phyloP scores from a whole-genome alignment of 306 rosid genomes.

The Luffa acutangula region DNA sequence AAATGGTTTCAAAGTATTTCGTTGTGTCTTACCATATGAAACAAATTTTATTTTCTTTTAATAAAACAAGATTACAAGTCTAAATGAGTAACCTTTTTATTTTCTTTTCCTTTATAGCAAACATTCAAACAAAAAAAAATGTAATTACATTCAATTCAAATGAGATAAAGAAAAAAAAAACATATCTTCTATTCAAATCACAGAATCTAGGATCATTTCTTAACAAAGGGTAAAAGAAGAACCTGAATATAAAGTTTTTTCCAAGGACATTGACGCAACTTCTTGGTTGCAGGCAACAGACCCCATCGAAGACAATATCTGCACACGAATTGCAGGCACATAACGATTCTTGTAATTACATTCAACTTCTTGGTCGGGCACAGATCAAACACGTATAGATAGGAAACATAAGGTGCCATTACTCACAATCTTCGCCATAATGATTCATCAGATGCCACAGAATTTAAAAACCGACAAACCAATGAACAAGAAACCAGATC shows the following conservation, averaged over 20 bases:
- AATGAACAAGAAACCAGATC: slow-evolving; percentile 75
- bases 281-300: slow-evolving; percentile 48
- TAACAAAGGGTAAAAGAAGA: not conserved
- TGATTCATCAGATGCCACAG: slow-evolving; percentile 85
- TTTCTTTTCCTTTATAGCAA: not conserved
- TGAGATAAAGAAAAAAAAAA: not conserved
- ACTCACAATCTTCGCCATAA: slow-evolving; percentile 95
- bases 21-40: no score
- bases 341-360: no score
- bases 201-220: not conserved
- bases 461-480: slow-evolving; percentile 68
- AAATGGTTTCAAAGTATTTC: no score
- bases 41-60: not conserved
- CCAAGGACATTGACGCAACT: slow-evolving; percentile 78
- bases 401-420: not conserved
- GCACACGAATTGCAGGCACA: not conserved
- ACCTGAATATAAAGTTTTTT: slow-evolving; percentile 75
- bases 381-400: not conserved
- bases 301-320: slow-evolving; percentile 97
- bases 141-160: not conserved
- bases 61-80: not conserved
- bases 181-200: not conserved
- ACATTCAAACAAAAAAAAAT: not conserved
- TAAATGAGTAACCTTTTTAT: not conserved
- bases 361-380: no score